Evolutionary conservation across 202 grass and related monocot genomes (phyloP).

Genomic region (Sporobolus alterniflorus): DNA sequence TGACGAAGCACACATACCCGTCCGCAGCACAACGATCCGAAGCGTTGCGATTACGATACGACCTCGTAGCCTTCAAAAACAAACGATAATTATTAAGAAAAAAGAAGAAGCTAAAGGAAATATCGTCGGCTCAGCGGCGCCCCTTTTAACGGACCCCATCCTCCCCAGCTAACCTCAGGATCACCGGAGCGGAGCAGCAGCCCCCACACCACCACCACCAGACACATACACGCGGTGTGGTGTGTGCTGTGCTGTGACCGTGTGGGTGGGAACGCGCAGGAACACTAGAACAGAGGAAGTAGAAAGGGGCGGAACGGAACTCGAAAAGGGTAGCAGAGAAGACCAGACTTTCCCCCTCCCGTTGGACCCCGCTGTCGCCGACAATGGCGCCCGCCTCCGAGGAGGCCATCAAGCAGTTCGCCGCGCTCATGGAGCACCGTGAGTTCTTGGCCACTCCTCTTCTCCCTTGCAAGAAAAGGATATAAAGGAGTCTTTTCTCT

Average conservation of each 20-base stretch:
- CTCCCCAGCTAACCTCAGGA: neutral
- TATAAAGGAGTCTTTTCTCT: neutral
- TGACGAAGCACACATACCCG: neutral
- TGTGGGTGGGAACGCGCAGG: conserved; percentile 5
- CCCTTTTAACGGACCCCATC: neutral
- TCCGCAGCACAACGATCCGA: neutral
- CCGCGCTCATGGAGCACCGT: conserved; percentile 80
- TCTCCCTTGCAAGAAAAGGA: neutral
- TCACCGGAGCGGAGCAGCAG: neutral
- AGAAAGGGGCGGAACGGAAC: conserved; percentile 5
- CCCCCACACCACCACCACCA: neutral
- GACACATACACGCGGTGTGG: neutral
- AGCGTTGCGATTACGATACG: neutral
- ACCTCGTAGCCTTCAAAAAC: neutral
- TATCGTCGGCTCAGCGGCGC: neutral
- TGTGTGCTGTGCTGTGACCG: neutral
- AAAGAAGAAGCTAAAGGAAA: neutral
- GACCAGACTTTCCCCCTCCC: conserved; percentile 10
- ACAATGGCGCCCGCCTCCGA: conserved; percentile 76
- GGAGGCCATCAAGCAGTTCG: conserved; percentile 81
- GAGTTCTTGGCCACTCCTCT: conserved; percentile 15
- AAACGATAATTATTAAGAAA: no score
- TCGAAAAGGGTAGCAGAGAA: conserved; percentile 4
- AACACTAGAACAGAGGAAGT: neutral
- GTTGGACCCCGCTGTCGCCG: conserved; percentile 6